phyloP scores from a whole-genome alignment of 2,329 filamentous ascomycete genomes.

The Xylariomycetidae sp. region DNA sequence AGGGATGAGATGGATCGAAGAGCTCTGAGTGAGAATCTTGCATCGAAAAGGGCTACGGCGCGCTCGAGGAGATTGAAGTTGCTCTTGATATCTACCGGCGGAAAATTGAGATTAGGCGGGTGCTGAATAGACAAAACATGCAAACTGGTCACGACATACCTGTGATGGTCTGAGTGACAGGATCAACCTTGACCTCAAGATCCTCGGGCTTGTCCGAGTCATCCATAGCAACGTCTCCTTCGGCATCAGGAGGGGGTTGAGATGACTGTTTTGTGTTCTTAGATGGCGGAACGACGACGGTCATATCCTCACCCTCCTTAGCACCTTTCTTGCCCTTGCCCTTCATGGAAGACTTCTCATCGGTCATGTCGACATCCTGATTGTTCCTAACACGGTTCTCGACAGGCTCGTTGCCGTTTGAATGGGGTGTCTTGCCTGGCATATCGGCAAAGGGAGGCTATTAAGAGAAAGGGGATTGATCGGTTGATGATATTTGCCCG shows the following conservation, averaged over 20 bases:
- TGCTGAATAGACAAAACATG: too few species aligned
- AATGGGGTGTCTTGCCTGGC: slow-evolving; percentile 70
- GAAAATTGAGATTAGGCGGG: too few species aligned
- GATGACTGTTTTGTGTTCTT: slow-evolving; percentile 59
- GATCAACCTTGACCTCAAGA: slow-evolving; percentile 54
- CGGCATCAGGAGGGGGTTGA: slow-evolving; percentile 53
- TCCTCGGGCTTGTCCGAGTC: slow-evolving; percentile 48
- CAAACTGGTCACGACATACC: slow-evolving; percentile 38
- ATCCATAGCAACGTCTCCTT: slow-evolving; percentile 70
- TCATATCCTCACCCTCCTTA: slow-evolving; percentile 75
- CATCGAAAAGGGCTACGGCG: slow-evolving; percentile 88
- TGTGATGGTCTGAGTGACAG: slow-evolving; percentile 53
- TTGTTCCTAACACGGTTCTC: slow-evolving; percentile 64
- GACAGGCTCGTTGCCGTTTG: slow-evolving; percentile 64
- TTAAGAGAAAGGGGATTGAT: slow-evolving; percentile 5
- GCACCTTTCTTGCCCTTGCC: slow-evolving; percentile 58
- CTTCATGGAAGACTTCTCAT: slow-evolving; percentile 57
- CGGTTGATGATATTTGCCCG: slow-evolving; percentile 10
- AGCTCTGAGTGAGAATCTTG: slow-evolving; percentile 89
- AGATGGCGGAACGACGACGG: slow-evolving; percentile 70
- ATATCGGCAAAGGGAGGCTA: too few species aligned
- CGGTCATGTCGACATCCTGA: slow-evolving; percentile 69
- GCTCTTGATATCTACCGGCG: slow-evolving; percentile 76
- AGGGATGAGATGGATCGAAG: slow-evolving; percentile 93
- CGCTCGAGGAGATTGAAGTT: slow-evolving; percentile 90